phyloP scores from a whole-genome alignment of 225 moss, liverwort and hornwort species.

The Climacium dendroides region DNA sequence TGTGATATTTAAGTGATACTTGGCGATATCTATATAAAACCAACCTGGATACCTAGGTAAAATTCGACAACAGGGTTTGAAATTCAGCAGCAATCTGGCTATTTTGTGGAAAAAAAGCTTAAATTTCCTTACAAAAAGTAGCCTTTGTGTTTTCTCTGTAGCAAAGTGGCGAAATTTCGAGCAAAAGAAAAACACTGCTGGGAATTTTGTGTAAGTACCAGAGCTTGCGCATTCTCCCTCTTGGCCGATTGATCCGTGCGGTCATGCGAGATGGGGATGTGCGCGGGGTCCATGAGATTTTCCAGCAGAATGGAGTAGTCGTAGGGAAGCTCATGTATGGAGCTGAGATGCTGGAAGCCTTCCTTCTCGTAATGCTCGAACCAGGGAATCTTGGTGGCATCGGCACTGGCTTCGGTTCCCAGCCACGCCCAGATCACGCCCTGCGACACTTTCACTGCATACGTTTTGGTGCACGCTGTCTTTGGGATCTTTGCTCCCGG shows the following conservation, averaged over 20 bases:
- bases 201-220: neutral
- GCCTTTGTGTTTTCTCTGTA: neutral
- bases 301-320: slow-evolving; percentile 76
- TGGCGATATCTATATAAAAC: neutral
- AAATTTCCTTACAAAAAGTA: neutral
- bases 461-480: slow-evolving; percentile 68
- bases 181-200: neutral
- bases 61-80: neutral
- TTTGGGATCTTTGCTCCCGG: slow-evolving; percentile 72
- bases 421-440: slow-evolving; percentile 89
- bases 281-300: slow-evolving; percentile 86
- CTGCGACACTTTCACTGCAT: slow-evolving; percentile 60
- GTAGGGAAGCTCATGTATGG: slow-evolving; percentile 78
- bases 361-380: slow-evolving; percentile 51
- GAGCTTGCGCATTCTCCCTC: slow-evolving; percentile 67
- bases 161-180: neutral
- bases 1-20: neutral
- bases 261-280: slow-evolving; percentile 83
- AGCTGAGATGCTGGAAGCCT: slow-evolving; percentile 7
- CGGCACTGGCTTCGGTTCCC: slow-evolving; percentile 41
- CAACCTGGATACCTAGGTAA: neutral
- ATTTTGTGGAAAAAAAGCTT: neutral
- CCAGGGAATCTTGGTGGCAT: slow-evolving; percentile 53
- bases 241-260: slow-evolving; percentile 49
- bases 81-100: neutral